Evolutionary conservation across 495 filamentous ascomycete species (phyloP), one percentile per base, ranked within the genome.

Genomic region (Aspergillus incahuasiensis): DNA sequence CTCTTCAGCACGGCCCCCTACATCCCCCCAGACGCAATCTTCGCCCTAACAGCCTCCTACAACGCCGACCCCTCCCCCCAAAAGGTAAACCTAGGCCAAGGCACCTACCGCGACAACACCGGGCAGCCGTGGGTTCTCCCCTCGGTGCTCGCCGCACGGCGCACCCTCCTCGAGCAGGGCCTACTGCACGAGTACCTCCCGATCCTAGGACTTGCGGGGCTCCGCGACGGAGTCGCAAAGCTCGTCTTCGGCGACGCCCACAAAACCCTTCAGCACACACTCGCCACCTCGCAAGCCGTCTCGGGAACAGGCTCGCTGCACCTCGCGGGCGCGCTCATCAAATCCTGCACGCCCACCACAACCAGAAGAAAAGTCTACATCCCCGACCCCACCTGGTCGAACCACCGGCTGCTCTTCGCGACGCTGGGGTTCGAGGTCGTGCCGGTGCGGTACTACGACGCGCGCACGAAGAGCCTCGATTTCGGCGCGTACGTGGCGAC

Each of bases 251-350:
- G 68, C 0, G 1, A 34, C 3, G 57, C 56, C 2, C 62, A 55
- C 21, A 19, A 46, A 13, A 1, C 46, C 2, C 5, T n/a, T 41
- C 25, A 40, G 61, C 25, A 61, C 6, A 35, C 6, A 15, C 32
- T 73, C 8, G 64, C 70, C 19, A 66, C 63, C 1, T 71, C 66
- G 11, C 87, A 90, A 68, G 88, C 87, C 59, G 85, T 95, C 69
- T 94, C 90, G 42, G 90, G 90, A 54, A 95, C 90, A 18, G 90
- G 90, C 42, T 87, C 90, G 21, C 79, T 92, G 11, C 90, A 95
- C 59, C 70, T 94, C 2, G 90, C 89, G 47, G 89, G 84, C 49
- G 77, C 88, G 52, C 87, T 94, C 73, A 80, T 94, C 41, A 73
- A 81, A 59, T 53, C 52, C n/a, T 59, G 49, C 42, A 35, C 32